phyloP scores from a whole-genome alignment of 1,284 basidiomycete species.

The Puccinia hordei region DNA sequence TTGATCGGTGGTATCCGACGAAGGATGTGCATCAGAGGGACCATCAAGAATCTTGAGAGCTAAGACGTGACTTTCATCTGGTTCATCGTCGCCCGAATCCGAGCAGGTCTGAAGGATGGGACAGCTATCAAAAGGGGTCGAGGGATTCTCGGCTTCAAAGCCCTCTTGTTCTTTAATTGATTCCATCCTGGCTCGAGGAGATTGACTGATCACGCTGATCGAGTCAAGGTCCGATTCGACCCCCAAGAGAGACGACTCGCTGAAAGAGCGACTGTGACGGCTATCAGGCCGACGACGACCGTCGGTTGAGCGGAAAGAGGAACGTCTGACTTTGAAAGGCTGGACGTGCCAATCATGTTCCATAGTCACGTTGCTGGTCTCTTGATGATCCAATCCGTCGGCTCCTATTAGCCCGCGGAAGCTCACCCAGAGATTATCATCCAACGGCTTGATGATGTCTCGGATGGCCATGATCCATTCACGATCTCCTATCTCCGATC shows the following conservation, averaged over 20 bases:
- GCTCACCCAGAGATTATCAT: slow-evolving; percentile 1
- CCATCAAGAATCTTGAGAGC: slow-evolving; percentile 4
- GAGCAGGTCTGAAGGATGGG: background rate
- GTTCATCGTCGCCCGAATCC: background rate
- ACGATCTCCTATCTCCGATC: background rate
- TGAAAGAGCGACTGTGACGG: background rate
- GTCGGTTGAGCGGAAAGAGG: background rate
- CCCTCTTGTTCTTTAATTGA: slow-evolving; percentile 6
- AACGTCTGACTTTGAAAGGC: background rate
- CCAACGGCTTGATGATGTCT: background rate
- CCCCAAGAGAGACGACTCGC: background rate
- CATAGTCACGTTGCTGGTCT: background rate
- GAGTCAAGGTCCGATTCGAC: background rate
- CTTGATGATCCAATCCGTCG: background rate
- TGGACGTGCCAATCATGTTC: slow-evolving; percentile 8
- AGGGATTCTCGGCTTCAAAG: background rate
- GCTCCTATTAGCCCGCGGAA: background rate
- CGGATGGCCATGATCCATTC: slow-evolving; percentile 19
- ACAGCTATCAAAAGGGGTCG: too few species aligned
- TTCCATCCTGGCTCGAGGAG: background rate
- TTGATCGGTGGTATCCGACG: background rate
- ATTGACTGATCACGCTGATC: slow-evolving; percentile 10
- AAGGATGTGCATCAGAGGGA: background rate
- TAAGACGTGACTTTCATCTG: background rate
- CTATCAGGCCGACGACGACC: background rate